Base-by-base conservation (phyloP, 306 rosid species). In the Trifolium pratense region DNA sequence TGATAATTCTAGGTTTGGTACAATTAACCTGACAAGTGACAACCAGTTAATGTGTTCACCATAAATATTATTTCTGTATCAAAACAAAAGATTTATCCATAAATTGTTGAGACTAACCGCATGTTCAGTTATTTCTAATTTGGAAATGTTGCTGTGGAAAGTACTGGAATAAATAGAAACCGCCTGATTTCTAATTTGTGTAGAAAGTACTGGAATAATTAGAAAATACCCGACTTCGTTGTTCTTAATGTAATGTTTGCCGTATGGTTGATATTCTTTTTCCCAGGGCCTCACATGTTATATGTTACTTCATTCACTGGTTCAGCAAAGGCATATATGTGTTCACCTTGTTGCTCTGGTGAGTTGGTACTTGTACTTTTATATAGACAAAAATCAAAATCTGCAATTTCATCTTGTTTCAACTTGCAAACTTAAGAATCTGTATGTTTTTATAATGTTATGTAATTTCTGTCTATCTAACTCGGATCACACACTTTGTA, bases 321-420 rank as follows among this genome's bases (percentile, higher is more conserved):
- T 94, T 86, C 96, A 71, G 85, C 94, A 80, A 73, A 94, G 87
- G 79, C 90, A 87, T 84, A 87, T 91, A 70, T 91, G 98, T 76
- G 74, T 81, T 74, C 91, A 91, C 68, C 96, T 94, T 78, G 89
- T 89, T 81, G 74, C 88, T 25, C 82, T 94, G 93, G 98, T 93
- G 75, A 85, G 98, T 88, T 68, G 51, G 40, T 49, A 73, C 32
- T 16, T 21, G 67, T 68, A n/a, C 74, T 58, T 69, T 31, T 18
- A 62, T 36, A 74, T 74, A 56, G 45, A 43, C 45, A 52, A 62
- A 69, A 65, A 13, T 82, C 72, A 52, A 31, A n/a, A 34, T 51
- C 48, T 40, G 75, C 42, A 56, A 70, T 58, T 29, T 42, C 49
- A 64, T 56, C 16, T 62, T 55, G 36, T 29, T 76, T 23, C 43